phyloP scores from a whole-genome alignment of 257 asterid species.

The Fraxinus excelsior region DNA sequence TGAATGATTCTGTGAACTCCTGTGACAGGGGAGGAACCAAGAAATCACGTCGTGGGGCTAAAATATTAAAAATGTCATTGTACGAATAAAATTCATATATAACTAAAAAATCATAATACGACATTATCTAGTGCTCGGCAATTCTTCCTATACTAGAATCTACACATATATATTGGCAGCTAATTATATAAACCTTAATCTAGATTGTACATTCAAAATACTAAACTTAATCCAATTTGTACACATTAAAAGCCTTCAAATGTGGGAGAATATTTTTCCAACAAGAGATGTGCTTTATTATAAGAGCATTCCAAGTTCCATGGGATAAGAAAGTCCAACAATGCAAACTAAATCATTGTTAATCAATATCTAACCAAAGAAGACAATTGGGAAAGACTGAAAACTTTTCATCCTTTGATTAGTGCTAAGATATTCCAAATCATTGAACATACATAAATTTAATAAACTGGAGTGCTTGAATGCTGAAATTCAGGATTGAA shows the following conservation, averaged over 20 bases:
- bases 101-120: no score
- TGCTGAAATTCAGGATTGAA: background rate
- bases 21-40: background rate
- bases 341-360: background rate
- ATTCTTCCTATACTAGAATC: no score
- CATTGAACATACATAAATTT: background rate
- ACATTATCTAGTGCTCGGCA: background rate
- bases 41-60: background rate
- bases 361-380: background rate
- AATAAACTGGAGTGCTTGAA: background rate
- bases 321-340: background rate
- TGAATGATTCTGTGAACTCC: background rate
- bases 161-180: background rate
- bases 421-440: background rate
- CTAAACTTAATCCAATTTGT: background rate
- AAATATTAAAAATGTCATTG: no score
- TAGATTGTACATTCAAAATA: no score
- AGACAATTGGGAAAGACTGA: background rate
- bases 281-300: background rate
- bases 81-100: no score
- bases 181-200: background rate
- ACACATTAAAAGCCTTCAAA: background rate
- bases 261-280: background rate
- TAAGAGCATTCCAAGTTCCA: background rate
- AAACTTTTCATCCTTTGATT: background rate